Base-by-base conservation (phyloP, 2,329 filamentous ascomycete species). In the Hysterium pulicare region DNA sequence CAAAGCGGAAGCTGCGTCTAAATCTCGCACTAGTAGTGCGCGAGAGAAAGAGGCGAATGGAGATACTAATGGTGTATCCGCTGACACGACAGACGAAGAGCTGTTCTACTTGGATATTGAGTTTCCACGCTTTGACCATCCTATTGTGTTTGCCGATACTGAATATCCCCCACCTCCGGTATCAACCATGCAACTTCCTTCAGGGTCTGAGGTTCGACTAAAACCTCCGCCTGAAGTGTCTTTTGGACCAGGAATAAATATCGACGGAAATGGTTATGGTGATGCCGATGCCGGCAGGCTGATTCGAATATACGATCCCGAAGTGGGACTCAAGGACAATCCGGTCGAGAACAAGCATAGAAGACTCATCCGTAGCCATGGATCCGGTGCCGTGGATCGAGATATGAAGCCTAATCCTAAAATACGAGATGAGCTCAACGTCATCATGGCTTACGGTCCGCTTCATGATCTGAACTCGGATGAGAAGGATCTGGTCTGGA, bases 401-500 rank as follows among this genome's bases (percentile, higher is more conserved):
- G 93, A 98, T 62, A 74, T 96, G 48, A 96, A 95, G 62, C 93
- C 93, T 0, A 97, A 98, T 56, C 87, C 93, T 22, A 95, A 95
- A 69, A 89, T 94, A 42, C 82, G 93, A 45, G 93, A 98, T 66
- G 90, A 96, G 65, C 74, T 98, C 23, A 95, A 97, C 60, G 75
- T 81, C 33, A 90, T 98, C 52, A 83, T 97, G 73, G 84, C 86
- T 2, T 96, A 96, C 59, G 90, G 91, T 5, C 93, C 93, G 3
- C 95, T 91, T 0, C 90, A 96, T 49, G 80, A 87, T 36, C 75
- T 98, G 19, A 89, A 83, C 1, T 81, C 89, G 0, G 90, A 96
- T 62, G 93, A 98, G 66, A 94, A 95, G 61, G 93, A 98, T 66
- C 76, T 96, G 39, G 82, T 98, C 16, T 98, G 94, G 94, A 93